Evolutionary conservation across 2,329 filamentous ascomycete species (phyloP), one percentile per base, ranked within the genome.

Genomic region (Eutypa lata): DNA sequence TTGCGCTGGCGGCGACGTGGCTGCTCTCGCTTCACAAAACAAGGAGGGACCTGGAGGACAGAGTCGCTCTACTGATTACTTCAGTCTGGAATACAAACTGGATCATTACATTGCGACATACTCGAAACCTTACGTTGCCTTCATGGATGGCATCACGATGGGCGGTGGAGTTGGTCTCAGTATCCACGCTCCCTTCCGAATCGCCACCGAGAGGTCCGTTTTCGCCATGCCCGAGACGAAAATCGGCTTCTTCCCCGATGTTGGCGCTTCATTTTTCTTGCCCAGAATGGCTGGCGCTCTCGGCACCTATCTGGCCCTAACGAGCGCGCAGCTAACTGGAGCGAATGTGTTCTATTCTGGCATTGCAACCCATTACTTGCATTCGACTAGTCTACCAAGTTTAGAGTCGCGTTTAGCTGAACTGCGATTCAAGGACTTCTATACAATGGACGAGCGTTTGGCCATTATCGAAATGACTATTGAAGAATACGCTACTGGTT

Each of bases 171-270:
- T 97, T 50, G 94, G 94, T 7, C 82, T 99, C 52, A 95, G 90
- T 71, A 83, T 96, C 49, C 95, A 99, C 73, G 93, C 94, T 2
- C 95, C 94, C 3, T 93, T 99, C 80, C 83, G 94, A 55, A 96
- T 99, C 68, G 94, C 94, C 37, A 99, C 94, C 2, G 94, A 99
- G 74, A 88, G 88, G 68, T 99, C 94, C 6, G 75, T 96, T 47
- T 97, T 99, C 66, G 92, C 95, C 62, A 99, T 99, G 94, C 94
- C 94, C 28, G 94, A 99, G 76, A 99, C 94, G 3, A 96, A 86
- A 8, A 99, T 99, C 67, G 94, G 94, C 38, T 97, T 97, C 79
- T 99, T 99, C 80, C 94, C 95, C 7, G 95, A 99, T 66, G 94
- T 99, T 47, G 94, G 94, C 56, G 95, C 88, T 31, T 95, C 90